Evolutionary conservation across 257 asterid genomes (phyloP).

Genomic region (Buddleja alternifolia): DNA sequence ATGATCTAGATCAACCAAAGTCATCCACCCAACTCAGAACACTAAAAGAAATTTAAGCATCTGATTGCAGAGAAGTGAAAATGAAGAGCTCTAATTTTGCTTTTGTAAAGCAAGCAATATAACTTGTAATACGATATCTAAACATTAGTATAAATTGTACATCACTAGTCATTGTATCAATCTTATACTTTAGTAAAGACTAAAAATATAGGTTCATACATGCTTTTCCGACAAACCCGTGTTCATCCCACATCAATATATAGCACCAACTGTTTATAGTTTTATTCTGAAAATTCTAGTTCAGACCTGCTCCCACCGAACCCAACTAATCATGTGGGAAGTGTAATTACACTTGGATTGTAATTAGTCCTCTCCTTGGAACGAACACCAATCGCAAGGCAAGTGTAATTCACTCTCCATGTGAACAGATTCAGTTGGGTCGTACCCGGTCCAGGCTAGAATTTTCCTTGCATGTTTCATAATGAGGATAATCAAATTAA

Average conservation of each 20-base stretch:
- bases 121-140: not conserved
- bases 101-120: not conserved
- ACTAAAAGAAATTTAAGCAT: not conserved
- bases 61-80: not conserved
- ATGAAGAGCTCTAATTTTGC: not conserved
- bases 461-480: not conserved
- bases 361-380: too few species aligned
- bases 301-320: too few species aligned
- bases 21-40: not conserved
- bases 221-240: constrained; percentile 2
- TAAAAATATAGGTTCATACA: constrained; percentile 6
- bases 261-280: not conserved
- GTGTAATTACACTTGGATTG: too few species aligned
- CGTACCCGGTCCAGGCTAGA: too few species aligned
- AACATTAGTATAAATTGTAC: not conserved
- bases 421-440: too few species aligned
- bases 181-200: constrained; percentile 11
- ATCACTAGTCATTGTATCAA: not conserved
- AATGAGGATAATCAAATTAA: not conserved
- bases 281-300: not conserved
- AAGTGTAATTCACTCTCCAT: too few species aligned
- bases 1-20: constrained; percentile 2
- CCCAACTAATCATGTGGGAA: too few species aligned
- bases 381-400: too few species aligned
- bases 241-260: not conserved